Evolutionary conservation across 2,329 filamentous ascomycete species (phyloP).

Genomic region (Sphaerulina vaccinii): DNA sequence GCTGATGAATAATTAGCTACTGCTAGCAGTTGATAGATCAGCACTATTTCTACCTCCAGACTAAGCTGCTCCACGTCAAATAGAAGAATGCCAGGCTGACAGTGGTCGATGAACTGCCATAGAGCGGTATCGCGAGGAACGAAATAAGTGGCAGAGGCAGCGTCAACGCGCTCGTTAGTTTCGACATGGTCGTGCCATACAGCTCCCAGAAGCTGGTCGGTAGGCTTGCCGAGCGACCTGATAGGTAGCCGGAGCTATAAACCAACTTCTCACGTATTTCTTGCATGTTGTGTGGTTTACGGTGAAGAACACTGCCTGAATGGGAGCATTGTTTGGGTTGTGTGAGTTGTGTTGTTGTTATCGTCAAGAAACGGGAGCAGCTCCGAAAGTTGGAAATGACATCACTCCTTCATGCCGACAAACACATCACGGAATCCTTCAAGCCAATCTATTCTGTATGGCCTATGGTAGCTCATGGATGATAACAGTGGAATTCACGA

Average conservation of each 20-base stretch:
- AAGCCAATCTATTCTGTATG: too few species aligned
- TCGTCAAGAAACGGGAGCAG: too few species aligned
- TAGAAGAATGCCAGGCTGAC: constrained; percentile 87
- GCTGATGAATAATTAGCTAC: constrained; percentile 41
- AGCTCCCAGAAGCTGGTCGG: constrained; percentile 28
- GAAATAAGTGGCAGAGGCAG: constrained; percentile 49
- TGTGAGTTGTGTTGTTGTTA: too few species aligned
- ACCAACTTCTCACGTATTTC: constrained; percentile 29
- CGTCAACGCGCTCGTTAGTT: constrained; percentile 32
- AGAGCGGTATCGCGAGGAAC: constrained; percentile 68
- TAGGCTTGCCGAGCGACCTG: constrained; percentile 31
- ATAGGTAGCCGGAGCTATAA: constrained; percentile 35
- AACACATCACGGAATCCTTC: too few species aligned
- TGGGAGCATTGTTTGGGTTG: too few species aligned
- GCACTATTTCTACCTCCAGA: constrained; percentile 47
- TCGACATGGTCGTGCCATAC: constrained; percentile 27
- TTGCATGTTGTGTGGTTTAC: constrained; percentile 10
- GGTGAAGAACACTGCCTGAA: too few species aligned
- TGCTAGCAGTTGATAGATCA: not conserved
- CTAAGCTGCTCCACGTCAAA: constrained; percentile 82
- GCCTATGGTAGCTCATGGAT: too few species aligned
- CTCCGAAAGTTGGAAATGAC: too few species aligned
- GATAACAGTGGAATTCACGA: too few species aligned
- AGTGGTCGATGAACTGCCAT: constrained; percentile 74
- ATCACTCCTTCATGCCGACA: too few species aligned